These are phyloP conservation scores for Ophiostoma triangulosporum DNA, from an alignment of 2,329 filamentous ascomycete species.

Conservation along the genomic window DNA sequence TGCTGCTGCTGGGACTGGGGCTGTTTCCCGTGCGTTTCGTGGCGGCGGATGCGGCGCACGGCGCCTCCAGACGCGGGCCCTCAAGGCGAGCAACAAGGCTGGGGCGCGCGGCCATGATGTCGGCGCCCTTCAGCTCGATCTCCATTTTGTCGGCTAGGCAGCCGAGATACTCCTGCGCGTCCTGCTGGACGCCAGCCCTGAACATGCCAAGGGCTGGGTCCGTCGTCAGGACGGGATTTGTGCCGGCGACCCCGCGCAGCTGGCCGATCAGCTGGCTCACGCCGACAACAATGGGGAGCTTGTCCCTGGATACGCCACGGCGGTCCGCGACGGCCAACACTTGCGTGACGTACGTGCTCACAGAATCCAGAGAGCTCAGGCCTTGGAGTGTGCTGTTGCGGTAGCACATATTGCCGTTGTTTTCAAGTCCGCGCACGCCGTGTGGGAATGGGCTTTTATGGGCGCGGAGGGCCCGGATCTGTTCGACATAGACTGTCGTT, in stretches of 20 bases:
- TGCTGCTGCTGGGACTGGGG: not conserved
- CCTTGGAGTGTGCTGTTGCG: slow-evolving; percentile 92
- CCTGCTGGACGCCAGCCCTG: slow-evolving; percentile 91
- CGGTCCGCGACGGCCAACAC: slow-evolving; percentile 16
- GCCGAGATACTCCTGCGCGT: slow-evolving; percentile 94
- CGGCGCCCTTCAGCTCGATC: slow-evolving; percentile 50
- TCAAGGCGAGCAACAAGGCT: slow-evolving; percentile 26
- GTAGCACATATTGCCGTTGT: slow-evolving; percentile 92
- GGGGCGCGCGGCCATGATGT: slow-evolving; percentile 20
- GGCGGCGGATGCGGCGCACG: too few relatives aligned
- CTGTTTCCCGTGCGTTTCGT: not conserved
- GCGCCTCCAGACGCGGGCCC: too few relatives aligned
- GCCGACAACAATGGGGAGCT: slow-evolving; percentile 28
- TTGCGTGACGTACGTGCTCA: slow-evolving; percentile 49
- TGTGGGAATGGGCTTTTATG: slow-evolving; percentile 17
- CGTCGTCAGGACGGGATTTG: slow-evolving; percentile 70
- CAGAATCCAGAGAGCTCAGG: slow-evolving; percentile 58
- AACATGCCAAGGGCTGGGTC: slow-evolving; percentile 73
- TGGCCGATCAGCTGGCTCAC: slow-evolving; percentile 55
- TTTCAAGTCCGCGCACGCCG: slow-evolving; percentile 59
- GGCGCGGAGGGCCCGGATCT: too few relatives aligned
- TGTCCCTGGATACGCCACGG: slow-evolving; percentile 25
- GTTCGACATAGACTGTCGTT: too few relatives aligned
- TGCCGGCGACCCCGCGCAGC: slow-evolving; percentile 55
- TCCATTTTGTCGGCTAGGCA: slow-evolving; percentile 79